phyloP scores from a whole-genome alignment of 2,329 filamentous ascomycete species.

The Emmonsiellopsis sp. region DNA sequence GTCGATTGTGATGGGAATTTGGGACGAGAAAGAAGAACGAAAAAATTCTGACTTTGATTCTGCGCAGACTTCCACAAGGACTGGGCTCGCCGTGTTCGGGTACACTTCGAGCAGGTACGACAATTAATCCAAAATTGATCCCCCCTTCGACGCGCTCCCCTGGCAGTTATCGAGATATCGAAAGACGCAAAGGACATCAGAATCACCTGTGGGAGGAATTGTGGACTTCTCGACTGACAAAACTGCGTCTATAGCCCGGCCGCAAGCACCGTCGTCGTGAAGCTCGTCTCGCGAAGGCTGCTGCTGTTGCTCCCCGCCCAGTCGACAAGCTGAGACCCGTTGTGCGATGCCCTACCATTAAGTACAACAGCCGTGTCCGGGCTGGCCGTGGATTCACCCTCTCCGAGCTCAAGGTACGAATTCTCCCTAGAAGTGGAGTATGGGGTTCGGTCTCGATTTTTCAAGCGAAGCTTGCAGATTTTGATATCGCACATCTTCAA shows the following conservation, averaged over 20 bases:
- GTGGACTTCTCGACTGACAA: neutral
- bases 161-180: neutral
- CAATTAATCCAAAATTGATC: neutral
- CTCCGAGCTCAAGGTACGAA: slow-evolving; percentile 86
- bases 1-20: neutral
- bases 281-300: slow-evolving; percentile 89
- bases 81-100: slow-evolving; percentile 98
- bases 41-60: neutral
- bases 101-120: slow-evolving; percentile 99
- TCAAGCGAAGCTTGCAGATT: neutral
- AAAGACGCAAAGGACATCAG: neutral
- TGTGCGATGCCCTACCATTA: slow-evolving; percentile 95
- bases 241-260: slow-evolving; percentile 59
- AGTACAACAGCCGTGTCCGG: slow-evolving; percentile 98
- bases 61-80: slow-evolving; percentile 92
- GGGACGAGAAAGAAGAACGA: neutral
- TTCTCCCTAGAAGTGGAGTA: neutral
- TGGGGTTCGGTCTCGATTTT: neutral
- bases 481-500: too few species aligned
- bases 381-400: slow-evolving; percentile 96
- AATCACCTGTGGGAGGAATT: too few species aligned
- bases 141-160: neutral
- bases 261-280: slow-evolving; percentile 89
- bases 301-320: slow-evolving; percentile 86
- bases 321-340: slow-evolving; percentile 94